Base-by-base conservation (phyloP, 2,329 filamentous ascomycete species). In the Pseudocercospora eumusae region DNA sequence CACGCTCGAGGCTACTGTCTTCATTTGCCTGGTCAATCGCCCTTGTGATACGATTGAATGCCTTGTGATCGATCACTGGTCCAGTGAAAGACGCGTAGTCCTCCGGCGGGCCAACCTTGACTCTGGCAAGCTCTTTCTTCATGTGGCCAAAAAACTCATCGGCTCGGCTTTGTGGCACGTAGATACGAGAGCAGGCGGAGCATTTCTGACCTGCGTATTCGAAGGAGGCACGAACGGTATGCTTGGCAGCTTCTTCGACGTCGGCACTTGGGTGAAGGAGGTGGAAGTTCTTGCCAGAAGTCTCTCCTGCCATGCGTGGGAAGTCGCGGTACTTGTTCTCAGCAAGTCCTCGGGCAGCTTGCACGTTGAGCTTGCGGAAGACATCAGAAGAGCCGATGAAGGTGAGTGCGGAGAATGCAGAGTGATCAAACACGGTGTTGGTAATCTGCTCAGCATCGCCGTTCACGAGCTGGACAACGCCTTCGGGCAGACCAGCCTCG, bases 131-230 rank as follows among this genome's bases (percentile, higher is more conserved):
- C 76, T 93, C 88, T 15, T 81, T 75, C 9, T 86, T 81, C 5
- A 96, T 78, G 62, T 83, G 81, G 67, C 85, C 77, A 72, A 86
- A 84, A 79, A 93, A 91, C 65, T 87, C 79, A 5, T 88, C 83
- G 84, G 88, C 92, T 54, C 88, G 76, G 1, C 89, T 92, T 70
- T 85, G 82, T 33, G 91, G 86, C 1, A 93, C 84, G 77, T 96
- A 96, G 57, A 86, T 79, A 25, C 91, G 86, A 33, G 90, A 93
- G 28, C 88, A 91, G 63, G 91, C 91, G 70, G 88, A 92, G 83
- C 91, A 96, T 78, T 96, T 96, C 77, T 96, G 91, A 58, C 91
- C 91, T 74, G 93, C 90, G 81, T 87, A 96, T 77, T 96, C 92
- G 73, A 96, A 96, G 1, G 91, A 90, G 55, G 90, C 91, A 60